These are phyloP conservation scores for Nakazawaea ishiwadae DNA, from an alignment of 805 yeast genomes.

Conservation along the genomic window DNA sequence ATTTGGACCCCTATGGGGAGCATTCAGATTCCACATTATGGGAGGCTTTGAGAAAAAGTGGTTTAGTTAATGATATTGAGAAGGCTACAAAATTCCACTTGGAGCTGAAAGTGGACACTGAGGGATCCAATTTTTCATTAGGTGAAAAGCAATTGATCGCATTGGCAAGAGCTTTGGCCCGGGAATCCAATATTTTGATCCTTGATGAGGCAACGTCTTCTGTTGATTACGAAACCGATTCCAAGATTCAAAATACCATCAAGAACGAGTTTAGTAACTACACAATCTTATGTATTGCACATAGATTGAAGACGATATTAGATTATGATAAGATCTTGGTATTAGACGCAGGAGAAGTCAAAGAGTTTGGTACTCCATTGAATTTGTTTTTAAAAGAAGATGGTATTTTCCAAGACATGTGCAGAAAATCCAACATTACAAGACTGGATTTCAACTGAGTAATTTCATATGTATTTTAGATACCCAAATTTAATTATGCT, in stretches of 20 bases:
- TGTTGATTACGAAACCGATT: slow-evolving; percentile 83
- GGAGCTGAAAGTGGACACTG: slow-evolving; percentile 50
- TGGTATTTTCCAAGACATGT: slow-evolving; percentile 12
- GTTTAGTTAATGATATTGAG: slow-evolving; percentile 14
- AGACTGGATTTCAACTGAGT: background rate
- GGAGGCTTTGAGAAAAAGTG: background rate
- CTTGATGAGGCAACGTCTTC: slow-evolving; percentile 80
- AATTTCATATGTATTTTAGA: too few species aligned
- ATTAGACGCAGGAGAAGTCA: background rate
- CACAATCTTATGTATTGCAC: background rate
- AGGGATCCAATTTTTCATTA: slow-evolving; percentile 66
- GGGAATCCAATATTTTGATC: slow-evolving; percentile 68
- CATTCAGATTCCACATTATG: background rate
- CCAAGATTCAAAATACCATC: slow-evolving; percentile 69
- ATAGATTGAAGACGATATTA: background rate
- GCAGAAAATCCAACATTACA: background rate
- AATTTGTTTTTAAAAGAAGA: slow-evolving; percentile 42
- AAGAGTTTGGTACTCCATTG: background rate
- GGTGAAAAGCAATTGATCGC: slow-evolving; percentile 79
- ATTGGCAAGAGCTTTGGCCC: slow-evolving; percentile 75
- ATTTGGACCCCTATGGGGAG: background rate
- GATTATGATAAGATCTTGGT: background rate
- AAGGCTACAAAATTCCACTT: slow-evolving; percentile 31
- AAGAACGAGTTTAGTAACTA: slow-evolving; percentile 12
- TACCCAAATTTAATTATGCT: too few species aligned